A percentile compares a stretch with the other conserved stretches of the same genome.
These are phyloP conservation scores for Metarhizium sp. DNA, from an alignment of 2,329 filamentous ascomycete genomes.

Conservation along the genomic window DNA sequence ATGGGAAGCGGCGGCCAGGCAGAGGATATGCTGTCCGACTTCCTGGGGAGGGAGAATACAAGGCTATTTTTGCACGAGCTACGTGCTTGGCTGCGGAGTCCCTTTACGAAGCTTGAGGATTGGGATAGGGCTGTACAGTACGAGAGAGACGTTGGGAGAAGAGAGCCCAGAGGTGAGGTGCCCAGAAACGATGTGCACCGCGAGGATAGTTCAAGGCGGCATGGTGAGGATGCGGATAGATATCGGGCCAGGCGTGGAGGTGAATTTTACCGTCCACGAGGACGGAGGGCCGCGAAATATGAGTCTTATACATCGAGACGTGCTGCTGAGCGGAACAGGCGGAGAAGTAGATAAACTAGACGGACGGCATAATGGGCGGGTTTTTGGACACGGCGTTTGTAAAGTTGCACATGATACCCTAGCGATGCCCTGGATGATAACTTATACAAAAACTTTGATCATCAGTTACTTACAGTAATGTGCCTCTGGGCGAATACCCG, in stretches of 20 bases:
- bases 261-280: constrained; percentile 18
- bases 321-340: background rate
- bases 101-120: constrained; percentile 58
- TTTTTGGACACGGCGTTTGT: background rate
- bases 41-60: constrained; percentile 65
- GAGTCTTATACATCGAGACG: background rate
- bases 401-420: constrained; percentile 1
- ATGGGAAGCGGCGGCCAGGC: constrained; percentile 71
- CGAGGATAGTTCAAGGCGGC: background rate
- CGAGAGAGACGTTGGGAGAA: constrained; percentile 4
- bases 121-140: constrained; percentile 84
- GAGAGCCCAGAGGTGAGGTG: background rate
- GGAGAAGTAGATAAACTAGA: constrained; percentile 1
- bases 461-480: background rate
- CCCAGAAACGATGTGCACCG: background rate
- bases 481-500: background rate
- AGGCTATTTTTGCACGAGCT: constrained; percentile 78
- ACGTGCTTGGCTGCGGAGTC: constrained; percentile 72
- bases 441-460: background rate
- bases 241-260: constrained; percentile 9
- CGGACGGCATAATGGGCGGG: background rate
- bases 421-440: background rate
- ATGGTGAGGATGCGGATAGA: background rate
- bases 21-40: constrained; percentile 69
- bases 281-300: background rate